Conservation (phyloP, 768 basidiomycete genomes). For the Pulveroboletus sp. region DNA sequence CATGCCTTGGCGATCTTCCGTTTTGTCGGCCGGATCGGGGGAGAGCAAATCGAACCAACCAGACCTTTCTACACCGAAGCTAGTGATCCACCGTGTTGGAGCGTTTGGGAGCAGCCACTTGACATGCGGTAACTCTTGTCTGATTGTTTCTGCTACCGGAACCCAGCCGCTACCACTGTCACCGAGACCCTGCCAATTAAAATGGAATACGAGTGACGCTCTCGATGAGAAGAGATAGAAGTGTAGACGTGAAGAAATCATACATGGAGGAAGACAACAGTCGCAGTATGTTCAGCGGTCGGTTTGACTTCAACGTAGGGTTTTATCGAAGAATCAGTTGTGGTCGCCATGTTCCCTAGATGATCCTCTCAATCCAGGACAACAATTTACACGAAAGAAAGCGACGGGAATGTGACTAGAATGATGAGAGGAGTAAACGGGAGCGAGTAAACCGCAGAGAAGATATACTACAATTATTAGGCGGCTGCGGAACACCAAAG, state of each 20-base stretch:
- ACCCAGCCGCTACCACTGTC: slow-evolving; percentile 74
- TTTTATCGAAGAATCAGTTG: too few species aligned
- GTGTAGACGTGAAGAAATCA: slow-evolving; percentile 27
- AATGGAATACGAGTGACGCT: slow-evolving; percentile 3
- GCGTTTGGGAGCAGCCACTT: slow-evolving; percentile 70
- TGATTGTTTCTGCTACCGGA: slow-evolving; percentile 68
- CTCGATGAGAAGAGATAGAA: background rate
- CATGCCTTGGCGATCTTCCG: slow-evolving; percentile 65
- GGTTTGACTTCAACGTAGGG: slow-evolving; percentile 52
- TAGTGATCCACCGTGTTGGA: slow-evolving; percentile 54
- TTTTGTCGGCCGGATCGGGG: slow-evolving; percentile 49
- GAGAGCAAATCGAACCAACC: slow-evolving; percentile 79
- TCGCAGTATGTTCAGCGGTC: slow-evolving; percentile 68
- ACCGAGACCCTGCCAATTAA: slow-evolving; percentile 59
- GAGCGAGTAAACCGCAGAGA: too few species aligned
- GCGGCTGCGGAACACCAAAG: too few species aligned
- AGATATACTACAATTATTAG: too few species aligned
- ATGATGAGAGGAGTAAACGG: background rate
- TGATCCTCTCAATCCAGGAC: background rate
- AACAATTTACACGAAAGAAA: background rate
- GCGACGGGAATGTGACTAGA: background rate
- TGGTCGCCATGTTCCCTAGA: slow-evolving; percentile 15
- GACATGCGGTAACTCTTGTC: slow-evolving; percentile 58
- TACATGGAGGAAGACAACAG: slow-evolving; percentile 88
- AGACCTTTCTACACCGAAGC: slow-evolving; percentile 62